phyloP scores from a whole-genome alignment of 176 grass and related monocot genomes.

The Hyparrhenia diplandra region DNA sequence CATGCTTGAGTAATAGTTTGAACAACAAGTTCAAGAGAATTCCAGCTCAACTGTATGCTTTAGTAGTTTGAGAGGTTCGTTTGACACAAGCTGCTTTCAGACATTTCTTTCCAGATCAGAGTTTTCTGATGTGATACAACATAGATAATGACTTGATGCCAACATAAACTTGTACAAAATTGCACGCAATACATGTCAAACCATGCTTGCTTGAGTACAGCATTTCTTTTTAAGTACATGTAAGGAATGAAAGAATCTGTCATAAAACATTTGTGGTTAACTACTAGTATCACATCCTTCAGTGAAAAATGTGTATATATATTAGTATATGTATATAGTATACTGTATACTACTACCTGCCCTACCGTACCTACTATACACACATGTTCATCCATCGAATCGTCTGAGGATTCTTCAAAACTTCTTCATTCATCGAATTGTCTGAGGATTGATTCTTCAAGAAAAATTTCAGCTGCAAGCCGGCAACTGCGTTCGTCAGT shows the following conservation, averaged over 20 bases:
- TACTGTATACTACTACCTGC: constrained; percentile 5
- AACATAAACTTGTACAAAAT: neutral
- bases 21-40: neutral
- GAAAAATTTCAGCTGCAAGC: neutral
- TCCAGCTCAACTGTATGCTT: neutral
- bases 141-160: too few relatives aligned
- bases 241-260: constrained; percentile 14
- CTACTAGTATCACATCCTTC: neutral
- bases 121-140: neutral
- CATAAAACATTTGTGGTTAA: neutral
- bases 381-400: constrained; percentile 6
- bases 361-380: neutral
- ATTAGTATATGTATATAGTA: neutral
- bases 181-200: neutral
- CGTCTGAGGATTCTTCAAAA: neutral
- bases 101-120: neutral
- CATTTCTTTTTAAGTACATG: neutral
- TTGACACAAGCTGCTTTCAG: neutral
- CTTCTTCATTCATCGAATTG: neutral
- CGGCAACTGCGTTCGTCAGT: neutral
- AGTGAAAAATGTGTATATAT: constrained; percentile 13
- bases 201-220: neutral
- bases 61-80: neutral
- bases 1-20: neutral
- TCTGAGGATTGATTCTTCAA: neutral